Evolutionary conservation across 208 protist genomes (phyloP), one percentile per base, ranked within the genome.

Genomic region (Trypanosoma cruzi): DNA sequence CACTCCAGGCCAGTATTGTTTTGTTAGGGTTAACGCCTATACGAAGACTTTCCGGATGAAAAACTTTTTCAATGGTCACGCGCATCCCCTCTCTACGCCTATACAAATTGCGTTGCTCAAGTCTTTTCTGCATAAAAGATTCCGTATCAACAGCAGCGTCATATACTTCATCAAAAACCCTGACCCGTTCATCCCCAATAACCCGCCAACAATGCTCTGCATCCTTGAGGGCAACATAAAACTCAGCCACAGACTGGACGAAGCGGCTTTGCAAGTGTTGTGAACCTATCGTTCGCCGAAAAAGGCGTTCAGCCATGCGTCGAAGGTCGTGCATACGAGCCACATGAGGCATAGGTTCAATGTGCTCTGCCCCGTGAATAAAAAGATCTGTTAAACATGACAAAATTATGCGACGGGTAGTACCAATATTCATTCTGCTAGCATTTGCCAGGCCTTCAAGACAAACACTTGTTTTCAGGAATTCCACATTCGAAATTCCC

Each of bases 11-110:
- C 24, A 90, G 60, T 37, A 84, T 92, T 44, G 84, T 79, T 32
- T 85, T 83, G n/a, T 96, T 86, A 5, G 76, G 56, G 49, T 77
- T 91, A 76, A 80, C 84, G 54, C 92, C 89, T n/a, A 95, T 64
- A 44, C 85, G 73, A 56, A 97, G 68, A 67, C 69, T 84, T 29
- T 86, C 73, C 32, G 79, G 52, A 32, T 89, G 79, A 26, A 71
- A 64, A 37, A 80, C 65, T 72, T 89, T 92, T 58, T 93, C 77
- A 5, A 93, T 69, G 18, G 50, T 73, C 14, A 96, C 79, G 20
- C 82, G 85, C 46, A 93, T 83, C 4, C 77, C 78, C 34, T 84
- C 77, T 18, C 89, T 80, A 42, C 71, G 66, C 22, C 77, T 77
- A 67, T 97, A 94, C 28, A 91, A 70, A 52, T 68, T 62, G 26